phyloP scores from a whole-genome alignment of 306 rosid species.

The Ceratonia siliqua region DNA sequence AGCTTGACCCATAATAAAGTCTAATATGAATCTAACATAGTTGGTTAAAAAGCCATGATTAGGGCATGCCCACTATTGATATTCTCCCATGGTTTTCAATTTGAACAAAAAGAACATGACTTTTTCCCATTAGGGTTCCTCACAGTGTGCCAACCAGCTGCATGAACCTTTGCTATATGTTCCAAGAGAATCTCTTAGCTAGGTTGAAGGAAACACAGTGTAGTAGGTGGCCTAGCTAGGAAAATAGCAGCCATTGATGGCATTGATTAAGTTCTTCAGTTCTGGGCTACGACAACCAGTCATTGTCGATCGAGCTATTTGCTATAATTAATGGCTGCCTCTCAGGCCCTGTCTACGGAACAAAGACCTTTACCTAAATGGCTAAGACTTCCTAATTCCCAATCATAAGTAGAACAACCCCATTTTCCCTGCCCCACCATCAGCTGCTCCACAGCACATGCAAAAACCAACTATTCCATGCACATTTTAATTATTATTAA shows the following conservation, averaged over 20 bases:
- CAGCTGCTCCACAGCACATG: too few species aligned
- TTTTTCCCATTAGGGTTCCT: slow-evolving; percentile 24
- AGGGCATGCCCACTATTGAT: background rate
- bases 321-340: too few species aligned
- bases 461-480: too few species aligned
- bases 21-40: too few species aligned
- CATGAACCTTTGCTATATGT: background rate
- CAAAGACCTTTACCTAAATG: background rate
- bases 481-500: too few species aligned
- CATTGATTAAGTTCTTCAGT: background rate
- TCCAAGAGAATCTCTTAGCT: background rate
- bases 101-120: too few species aligned
- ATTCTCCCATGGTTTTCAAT: too few species aligned
- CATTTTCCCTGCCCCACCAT: too few species aligned
- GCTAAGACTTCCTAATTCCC: background rate
- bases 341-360: background rate
- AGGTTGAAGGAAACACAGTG: too few species aligned
- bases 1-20: too few species aligned
- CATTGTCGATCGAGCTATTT: background rate
- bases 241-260: background rate
- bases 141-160: background rate
- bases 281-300: too few species aligned
- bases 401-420: background rate
- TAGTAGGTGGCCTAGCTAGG: background rate
- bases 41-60: slow-evolving; percentile 11